A percentile compares a stretch with the other conserved stretches of the same genome.
phyloP scores from a whole-genome alignment of 1,284 basidiomycete genomes.

The Coniophora puteana region DNA sequence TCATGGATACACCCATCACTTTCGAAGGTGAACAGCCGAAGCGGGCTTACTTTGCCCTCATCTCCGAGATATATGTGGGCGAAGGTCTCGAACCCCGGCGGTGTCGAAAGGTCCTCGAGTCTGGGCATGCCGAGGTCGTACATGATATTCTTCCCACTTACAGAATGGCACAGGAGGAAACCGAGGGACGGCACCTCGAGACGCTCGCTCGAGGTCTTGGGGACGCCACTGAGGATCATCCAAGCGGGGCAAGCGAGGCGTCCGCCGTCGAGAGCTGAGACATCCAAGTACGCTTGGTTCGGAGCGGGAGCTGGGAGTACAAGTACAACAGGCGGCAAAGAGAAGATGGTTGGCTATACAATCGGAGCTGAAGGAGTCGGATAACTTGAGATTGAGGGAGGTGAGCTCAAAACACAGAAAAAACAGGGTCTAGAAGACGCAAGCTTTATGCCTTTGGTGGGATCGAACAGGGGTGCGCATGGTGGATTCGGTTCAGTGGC shows the following conservation, averaged over 20 bases:
- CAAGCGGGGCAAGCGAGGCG: constrained; percentile 32
- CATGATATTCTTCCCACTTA: constrained; percentile 34
- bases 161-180: constrained; percentile 47
- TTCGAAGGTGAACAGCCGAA: constrained; percentile 26
- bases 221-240: constrained; percentile 35
- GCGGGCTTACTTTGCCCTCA: constrained; percentile 2
- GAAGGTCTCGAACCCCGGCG: constrained; percentile 30
- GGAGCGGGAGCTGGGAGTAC: constrained; percentile 31
- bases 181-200: constrained; percentile 38
- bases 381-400: no score
- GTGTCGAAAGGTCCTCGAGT: constrained; percentile 40
- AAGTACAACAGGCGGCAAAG: no score
- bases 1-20: constrained; percentile 43
- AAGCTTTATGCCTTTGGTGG: no score
- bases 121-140: constrained; percentile 56
- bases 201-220: constrained; percentile 21
- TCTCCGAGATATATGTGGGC: no score
- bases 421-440: no score
- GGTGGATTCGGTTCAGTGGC: no score
- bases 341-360: no score
- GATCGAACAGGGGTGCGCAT: no score
- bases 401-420: no score
- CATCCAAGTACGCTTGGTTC: constrained; percentile 40
- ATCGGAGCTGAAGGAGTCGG: no score
- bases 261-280: constrained; percentile 51